Percentiles rank a stretch among this genome's conserved stretches.
These are phyloP conservation scores for Staphylotrichum longicolle DNA, from an alignment of 495 filamentous ascomycete genomes.

Conservation along the genomic window DNA sequence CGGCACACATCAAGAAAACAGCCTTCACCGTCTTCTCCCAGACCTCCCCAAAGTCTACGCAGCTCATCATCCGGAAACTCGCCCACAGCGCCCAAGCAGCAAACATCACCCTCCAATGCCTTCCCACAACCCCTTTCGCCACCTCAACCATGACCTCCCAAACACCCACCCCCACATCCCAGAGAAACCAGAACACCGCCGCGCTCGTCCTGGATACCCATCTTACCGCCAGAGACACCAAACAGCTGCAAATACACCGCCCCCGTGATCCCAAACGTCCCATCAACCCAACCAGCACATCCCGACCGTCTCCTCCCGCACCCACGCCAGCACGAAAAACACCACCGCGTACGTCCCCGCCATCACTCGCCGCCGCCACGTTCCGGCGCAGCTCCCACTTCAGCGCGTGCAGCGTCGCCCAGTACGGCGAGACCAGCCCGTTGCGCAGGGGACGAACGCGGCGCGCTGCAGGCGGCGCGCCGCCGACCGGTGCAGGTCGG, in stretches of 20 bases:
- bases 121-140: background rate
- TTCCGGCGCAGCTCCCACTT: background rate
- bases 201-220: too few relatives aligned
- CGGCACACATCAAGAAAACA: background rate
- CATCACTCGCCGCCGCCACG: background rate
- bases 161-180: background rate
- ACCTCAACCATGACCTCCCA: background rate
- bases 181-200: too few relatives aligned
- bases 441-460: background rate
- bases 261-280: background rate
- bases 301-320: background rate
- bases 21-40: too few relatives aligned
- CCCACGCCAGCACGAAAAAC: background rate
- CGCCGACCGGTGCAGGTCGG: background rate
- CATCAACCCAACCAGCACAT: too few relatives aligned
- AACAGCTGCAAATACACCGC: too few relatives aligned
- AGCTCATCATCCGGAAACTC: background rate
- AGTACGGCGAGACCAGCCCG: conserved; percentile 1
- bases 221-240: too few relatives aligned
- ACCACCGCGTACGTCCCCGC: background rate
- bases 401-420: conserved; percentile 10
- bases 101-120: background rate
- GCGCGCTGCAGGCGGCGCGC: background rate
- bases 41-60: background rate
- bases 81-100: background rate